Evolutionary conservation across 1,139 yeast genomes (phyloP), one percentile per base, ranked within the genome.

Genomic region (Kluyveromyces marxianus): DNA sequence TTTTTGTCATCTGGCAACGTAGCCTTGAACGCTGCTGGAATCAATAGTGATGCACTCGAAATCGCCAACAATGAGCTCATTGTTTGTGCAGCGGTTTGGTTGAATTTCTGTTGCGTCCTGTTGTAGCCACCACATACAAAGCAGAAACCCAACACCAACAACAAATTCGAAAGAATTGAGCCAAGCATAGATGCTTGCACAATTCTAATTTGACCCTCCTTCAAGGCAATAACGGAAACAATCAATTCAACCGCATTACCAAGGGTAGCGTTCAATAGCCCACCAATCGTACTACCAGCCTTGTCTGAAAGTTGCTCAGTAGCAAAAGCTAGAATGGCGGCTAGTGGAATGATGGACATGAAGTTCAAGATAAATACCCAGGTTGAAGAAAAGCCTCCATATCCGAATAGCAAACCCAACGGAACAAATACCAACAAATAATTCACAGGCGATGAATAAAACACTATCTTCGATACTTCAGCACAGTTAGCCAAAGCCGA

Each of bases 111-210:
- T 64, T 86, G 95, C 39, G 82, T 75, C 50, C 94, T 77, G 54
- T 86, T 83, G 62, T 82, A 74, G 14, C 98, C 98, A 47, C 98
- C 98, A 42, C 89, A 92, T 31, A 92, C 69, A 63, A 92, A 94
- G 62, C 97, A 89, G 66, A 95, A 84, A n/a, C 98, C 98, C 50
- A 92, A 74, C 4, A 92, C 98, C 50, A 94, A 74, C 51, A 92
- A 71, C 58, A 89, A 69, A 66, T 92, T 92, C 44, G 96, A 86
- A 48, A 92, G 73, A 52, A 92, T 85, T 46, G 95, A 85, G 32
- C 98, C 98, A 50, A 92, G 75, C 97, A 92, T 92, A 32, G 95
- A 84, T 2, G 97, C 96, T 67, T 92, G 96, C 37, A 94, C 98
- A 59, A 92, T 90, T 54, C 96, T 76, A 45, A 92, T 80, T 67